These are phyloP conservation scores for Moniliophthora roreri DNA, from an alignment of 1,284 basidiomycete genomes.

Conservation along the genomic window DNA sequence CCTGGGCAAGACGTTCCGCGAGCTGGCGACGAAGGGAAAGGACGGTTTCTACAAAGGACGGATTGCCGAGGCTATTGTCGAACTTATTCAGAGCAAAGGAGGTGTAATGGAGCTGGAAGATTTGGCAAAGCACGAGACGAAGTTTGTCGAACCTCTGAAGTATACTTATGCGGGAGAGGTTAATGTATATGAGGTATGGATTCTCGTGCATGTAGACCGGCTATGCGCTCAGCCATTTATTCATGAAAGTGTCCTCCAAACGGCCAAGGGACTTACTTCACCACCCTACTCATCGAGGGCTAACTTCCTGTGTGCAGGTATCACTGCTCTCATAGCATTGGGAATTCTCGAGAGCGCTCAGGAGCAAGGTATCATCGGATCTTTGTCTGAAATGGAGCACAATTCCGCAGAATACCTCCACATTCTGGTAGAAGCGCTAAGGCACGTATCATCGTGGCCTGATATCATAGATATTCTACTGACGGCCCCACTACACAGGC, in stretches of 20 bases:
- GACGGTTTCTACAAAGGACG: conserved; percentile 92
- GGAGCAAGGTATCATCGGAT: conserved; percentile 66
- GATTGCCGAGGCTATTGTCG: conserved; percentile 87
- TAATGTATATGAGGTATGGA: conserved; percentile 76
- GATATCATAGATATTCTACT: too few relatives aligned
- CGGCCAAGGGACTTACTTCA: conserved; percentile 70
- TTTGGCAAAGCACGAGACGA: conserved; percentile 75
- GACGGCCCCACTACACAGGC: conserved; percentile 35
- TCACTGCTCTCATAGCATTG: conserved; percentile 90
- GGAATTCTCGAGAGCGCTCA: conserved; percentile 91
- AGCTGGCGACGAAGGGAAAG: conserved; percentile 79
- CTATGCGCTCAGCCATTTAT: not conserved
- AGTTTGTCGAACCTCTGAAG: conserved; percentile 86
- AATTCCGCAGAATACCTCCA: conserved; percentile 91
- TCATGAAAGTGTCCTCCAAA: conserved; percentile 81
- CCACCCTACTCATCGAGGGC: not conserved
- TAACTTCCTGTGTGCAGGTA: conserved; percentile 37
- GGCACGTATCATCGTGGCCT: conserved; percentile 41
- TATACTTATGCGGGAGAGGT: conserved; percentile 85
- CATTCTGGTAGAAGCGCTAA: conserved; percentile 79
- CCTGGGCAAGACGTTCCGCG: conserved; percentile 82
- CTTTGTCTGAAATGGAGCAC: conserved; percentile 80
- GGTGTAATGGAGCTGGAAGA: conserved; percentile 92
- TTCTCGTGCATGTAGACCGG: not conserved
- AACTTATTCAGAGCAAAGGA: conserved; percentile 79